Conservation (phyloP, 305 asterid genomes). For the Withania somnifera region DNA sequence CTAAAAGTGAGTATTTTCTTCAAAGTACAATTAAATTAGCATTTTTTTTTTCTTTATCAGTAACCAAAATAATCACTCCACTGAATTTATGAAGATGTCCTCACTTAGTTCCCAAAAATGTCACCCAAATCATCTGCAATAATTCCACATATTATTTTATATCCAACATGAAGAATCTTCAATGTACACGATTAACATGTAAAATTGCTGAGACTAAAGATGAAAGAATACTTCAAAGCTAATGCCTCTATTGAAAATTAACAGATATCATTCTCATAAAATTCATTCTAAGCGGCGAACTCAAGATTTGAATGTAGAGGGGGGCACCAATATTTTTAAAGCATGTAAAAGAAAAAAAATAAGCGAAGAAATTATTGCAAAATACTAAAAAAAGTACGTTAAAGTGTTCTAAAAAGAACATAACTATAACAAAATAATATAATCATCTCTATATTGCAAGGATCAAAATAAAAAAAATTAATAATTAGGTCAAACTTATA, state of each 20-base stretch:
- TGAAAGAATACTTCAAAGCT: not conserved
- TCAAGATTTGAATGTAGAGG: too few relatives aligned
- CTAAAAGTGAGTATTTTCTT: not conserved
- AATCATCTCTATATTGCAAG: too few relatives aligned
- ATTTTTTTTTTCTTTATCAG: not conserved
- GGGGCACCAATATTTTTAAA: too few relatives aligned
- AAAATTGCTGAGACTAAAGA: not conserved
- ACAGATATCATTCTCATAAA: too few relatives aligned
- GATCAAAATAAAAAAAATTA: too few relatives aligned
- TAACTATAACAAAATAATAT: too few relatives aligned
- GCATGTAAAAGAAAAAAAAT: too few relatives aligned
- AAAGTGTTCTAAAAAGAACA: too few relatives aligned
- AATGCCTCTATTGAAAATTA: not conserved
- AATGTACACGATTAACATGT: not conserved
- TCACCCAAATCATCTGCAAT: not conserved
- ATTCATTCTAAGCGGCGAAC: too few relatives aligned
- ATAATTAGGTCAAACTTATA: too few relatives aligned
- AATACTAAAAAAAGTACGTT: too few relatives aligned
- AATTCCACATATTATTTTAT: not conserved
- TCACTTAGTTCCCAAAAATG: not conserved
- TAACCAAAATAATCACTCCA: not conserved
- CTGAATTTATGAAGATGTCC: not conserved
- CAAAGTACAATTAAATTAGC: not conserved
- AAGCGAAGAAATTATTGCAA: too few relatives aligned
- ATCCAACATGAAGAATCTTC: not conserved